These are phyloP conservation scores for Mycena galopus DNA, from an alignment of 768 basidiomycete genomes.

Conservation along the genomic window DNA sequence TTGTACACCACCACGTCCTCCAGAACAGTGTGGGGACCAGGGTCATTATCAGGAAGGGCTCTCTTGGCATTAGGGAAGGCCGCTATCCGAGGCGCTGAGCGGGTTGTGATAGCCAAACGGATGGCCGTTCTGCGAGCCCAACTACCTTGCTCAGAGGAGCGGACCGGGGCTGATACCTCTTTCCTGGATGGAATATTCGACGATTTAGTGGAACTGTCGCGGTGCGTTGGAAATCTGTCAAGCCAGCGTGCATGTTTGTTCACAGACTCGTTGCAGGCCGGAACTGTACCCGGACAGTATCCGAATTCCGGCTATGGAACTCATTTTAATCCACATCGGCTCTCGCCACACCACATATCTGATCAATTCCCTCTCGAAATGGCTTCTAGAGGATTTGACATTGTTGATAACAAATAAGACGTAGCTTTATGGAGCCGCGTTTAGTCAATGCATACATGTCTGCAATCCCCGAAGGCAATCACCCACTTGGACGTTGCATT, in stretches of 20 bases:
- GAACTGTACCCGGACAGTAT: conserved; percentile 38
- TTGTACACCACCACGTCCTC: conserved; percentile 29
- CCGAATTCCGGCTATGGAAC: conserved; percentile 33
- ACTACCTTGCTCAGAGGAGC: conserved; percentile 35
- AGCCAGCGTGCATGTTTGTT: background rate
- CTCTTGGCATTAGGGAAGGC: conserved; percentile 44
- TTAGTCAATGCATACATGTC: conserved; percentile 11
- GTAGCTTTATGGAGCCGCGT: conserved; percentile 22
- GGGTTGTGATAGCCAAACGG: conserved; percentile 39
- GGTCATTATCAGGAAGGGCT: conserved; percentile 43
- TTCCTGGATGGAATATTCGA: conserved; percentile 40
- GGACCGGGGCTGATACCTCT: conserved; percentile 9
- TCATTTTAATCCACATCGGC: conserved; percentile 38
- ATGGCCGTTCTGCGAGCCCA: conserved; percentile 35
- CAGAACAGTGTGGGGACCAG: conserved; percentile 38
- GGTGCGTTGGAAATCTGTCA: conserved; percentile 26
- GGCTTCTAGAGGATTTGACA: conserved; percentile 29
- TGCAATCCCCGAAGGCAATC: background rate
- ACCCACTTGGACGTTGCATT: background rate
- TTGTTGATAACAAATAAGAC: no score
- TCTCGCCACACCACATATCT: conserved; percentile 27
- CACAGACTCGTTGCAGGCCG: conserved; percentile 19
- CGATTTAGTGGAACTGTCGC: conserved; percentile 45
- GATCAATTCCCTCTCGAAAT: conserved; percentile 11
- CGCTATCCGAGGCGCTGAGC: conserved; percentile 43